Percentiles rank a stretch among this genome's conserved stretches.
These are phyloP conservation scores for Annulohypoxylon nitens DNA, from an alignment of 495 filamentous ascomycete species.

Conservation along the genomic window DNA sequence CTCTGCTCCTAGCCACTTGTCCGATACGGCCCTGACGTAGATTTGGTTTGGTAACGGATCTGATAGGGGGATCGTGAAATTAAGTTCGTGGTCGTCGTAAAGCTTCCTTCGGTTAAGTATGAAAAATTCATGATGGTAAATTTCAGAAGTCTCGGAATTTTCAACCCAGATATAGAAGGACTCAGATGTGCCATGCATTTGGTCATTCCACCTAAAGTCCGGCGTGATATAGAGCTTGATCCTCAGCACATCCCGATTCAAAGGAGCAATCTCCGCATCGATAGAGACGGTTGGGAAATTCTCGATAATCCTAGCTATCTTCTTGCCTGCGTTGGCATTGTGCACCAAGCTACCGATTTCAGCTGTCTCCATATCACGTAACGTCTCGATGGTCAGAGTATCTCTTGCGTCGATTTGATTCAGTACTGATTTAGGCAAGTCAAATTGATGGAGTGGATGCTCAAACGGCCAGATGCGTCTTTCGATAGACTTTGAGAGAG, in stretches of 20 bases:
- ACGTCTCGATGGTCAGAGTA: conserved; percentile 78
- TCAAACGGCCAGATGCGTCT: conserved; percentile 94
- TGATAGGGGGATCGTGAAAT: conserved; percentile 95
- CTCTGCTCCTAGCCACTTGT: conserved; percentile 97
- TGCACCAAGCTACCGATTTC: conserved; percentile 95
- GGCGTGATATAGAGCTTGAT: conserved; percentile 87
- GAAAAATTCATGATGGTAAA: conserved; percentile 98
- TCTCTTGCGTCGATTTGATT: conserved; percentile 84
- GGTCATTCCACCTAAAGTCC: conserved; percentile 96
- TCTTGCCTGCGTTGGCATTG: conserved; percentile 86
- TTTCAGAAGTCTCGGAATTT: conserved; percentile 96
- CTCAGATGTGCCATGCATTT: conserved; percentile 92
- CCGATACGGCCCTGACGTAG: conserved; percentile 92
- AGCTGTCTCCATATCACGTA: conserved; percentile 90
- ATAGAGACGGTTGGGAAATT: conserved; percentile 93
- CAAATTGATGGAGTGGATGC: conserved; percentile 95
- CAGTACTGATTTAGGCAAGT: conserved; percentile 84
- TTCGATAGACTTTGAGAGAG: conserved; percentile 95
- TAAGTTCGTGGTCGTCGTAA: conserved; percentile 93
- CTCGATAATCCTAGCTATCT: conserved; percentile 81
- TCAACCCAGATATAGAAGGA: conserved; percentile 99
- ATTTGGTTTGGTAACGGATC: conserved; percentile 95
- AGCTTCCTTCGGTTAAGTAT: conserved; percentile 90
- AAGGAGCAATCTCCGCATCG: conserved; percentile 92
- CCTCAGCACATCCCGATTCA: conserved; percentile 93